These are phyloP conservation scores for Chamaecrista fasciculata DNA, from an alignment of 306 rosid genomes.

Conservation along the genomic window DNA sequence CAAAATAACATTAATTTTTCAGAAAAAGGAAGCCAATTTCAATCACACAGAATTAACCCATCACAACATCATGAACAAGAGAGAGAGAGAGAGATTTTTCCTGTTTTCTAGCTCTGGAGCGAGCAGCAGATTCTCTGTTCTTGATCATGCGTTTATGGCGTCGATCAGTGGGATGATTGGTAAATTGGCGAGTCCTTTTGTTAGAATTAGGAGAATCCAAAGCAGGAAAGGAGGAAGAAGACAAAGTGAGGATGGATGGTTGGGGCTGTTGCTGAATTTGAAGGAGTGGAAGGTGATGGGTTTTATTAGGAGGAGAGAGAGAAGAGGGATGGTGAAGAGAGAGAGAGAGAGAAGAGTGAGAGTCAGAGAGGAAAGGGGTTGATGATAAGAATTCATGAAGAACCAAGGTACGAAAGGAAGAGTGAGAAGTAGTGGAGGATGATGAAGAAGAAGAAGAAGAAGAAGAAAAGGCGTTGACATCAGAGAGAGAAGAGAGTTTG, in stretches of 20 bases:
- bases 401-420: neutral
- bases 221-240: neutral
- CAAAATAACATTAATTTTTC: no score
- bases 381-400: constrained; percentile 10
- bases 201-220: neutral
- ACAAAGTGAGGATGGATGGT: no score
- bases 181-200: neutral
- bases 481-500: constrained; percentile 1
- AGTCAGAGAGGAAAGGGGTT: no score
- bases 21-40: neutral
- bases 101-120: constrained; percentile 39
- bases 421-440: neutral
- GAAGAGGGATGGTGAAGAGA: no score
- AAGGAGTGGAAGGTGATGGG: no score
- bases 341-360: no score
- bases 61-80: neutral
- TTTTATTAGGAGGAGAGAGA: no score
- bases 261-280: no score
- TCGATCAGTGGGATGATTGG: neutral
- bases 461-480: neutral
- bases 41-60: neutral
- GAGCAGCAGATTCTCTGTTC: constrained; percentile 34
- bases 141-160: constrained; percentile 18
- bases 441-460: neutral
- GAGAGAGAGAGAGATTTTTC: neutral